Evolutionary conservation across 352 stramenopile species (phyloP).

Genomic region (Globisporangium uncinulatum): DNA sequence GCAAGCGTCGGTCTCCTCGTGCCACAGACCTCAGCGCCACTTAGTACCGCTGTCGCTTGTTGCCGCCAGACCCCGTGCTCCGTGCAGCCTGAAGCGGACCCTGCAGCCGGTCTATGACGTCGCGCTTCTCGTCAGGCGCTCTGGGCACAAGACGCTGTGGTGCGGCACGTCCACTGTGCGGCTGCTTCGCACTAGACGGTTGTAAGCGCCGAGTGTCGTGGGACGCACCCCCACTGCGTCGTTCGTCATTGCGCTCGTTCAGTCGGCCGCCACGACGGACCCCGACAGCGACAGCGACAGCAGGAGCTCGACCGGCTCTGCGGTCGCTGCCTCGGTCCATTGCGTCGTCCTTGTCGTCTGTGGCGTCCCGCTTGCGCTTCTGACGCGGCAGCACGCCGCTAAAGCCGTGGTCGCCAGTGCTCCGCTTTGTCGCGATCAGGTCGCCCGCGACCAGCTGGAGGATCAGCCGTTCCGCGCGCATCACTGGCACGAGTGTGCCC

Average conservation of each 20-base stretch:
- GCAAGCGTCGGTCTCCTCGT: background rate
- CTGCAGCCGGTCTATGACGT: slow-evolving; percentile 8
- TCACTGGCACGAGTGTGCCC: slow-evolving; percentile 39
- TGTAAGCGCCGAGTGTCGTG: background rate
- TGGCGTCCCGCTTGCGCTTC: slow-evolving; percentile 32
- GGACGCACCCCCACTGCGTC: background rate
- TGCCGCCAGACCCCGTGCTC: background rate
- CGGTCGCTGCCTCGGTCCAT: background rate
- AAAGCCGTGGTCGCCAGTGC: background rate
- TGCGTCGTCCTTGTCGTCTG: slow-evolving; percentile 10
- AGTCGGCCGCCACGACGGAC: background rate
- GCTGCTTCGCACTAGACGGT: background rate
- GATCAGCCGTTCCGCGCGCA: slow-evolving; percentile 49
- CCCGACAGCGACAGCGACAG: background rate
- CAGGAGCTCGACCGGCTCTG: background rate
- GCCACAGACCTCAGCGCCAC: background rate
- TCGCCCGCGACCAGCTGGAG: slow-evolving; percentile 58
- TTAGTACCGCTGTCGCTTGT: slow-evolving; percentile 11
- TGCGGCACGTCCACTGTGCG: background rate
- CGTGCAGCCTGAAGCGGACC: slow-evolving; percentile 9
- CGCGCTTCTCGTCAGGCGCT: slow-evolving; percentile 1
- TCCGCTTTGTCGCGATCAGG: slow-evolving; percentile 36
- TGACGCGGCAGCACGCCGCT: slow-evolving; percentile 2
- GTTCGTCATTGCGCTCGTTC: background rate
- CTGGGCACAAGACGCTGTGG: background rate